Conservation (phyloP, 345 rosid species). For the Turnera subulata region DNA sequence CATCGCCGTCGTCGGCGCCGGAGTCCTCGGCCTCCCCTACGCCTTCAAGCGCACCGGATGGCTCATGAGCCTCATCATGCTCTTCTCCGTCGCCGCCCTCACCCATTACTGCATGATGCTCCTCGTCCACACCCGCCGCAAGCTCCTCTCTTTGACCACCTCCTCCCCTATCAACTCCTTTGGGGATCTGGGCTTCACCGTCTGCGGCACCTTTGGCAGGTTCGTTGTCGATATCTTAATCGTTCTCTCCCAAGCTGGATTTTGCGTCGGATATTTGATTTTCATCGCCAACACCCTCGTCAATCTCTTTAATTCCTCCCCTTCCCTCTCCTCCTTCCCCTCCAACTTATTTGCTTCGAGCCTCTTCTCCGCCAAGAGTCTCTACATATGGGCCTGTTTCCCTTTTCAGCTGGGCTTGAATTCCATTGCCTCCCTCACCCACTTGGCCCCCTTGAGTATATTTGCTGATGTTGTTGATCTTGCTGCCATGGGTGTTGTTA, state of each 20-base stretch:
- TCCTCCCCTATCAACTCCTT: conserved; percentile 52
- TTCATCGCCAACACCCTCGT: conserved; percentile 63
- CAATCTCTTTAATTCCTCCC: conserved; percentile 31
- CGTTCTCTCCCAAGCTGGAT: conserved; percentile 70
- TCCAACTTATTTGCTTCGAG: conserved; percentile 26
- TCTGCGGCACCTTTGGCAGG: conserved; percentile 70
- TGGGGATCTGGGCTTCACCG: conserved; percentile 76
- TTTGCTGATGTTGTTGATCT: conserved; percentile 88
- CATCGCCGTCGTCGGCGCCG: conserved; percentile 84
- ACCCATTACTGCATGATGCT: conserved; percentile 79
- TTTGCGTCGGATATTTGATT: conserved; percentile 79
- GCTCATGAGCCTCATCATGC: conserved; percentile 63
- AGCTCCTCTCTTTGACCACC: conserved; percentile 41
- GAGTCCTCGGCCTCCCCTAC: conserved; percentile 87
- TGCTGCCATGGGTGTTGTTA: conserved; percentile 67
- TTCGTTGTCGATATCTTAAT: conserved; percentile 61
- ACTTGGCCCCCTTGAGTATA: conserved; percentile 85
- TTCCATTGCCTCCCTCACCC: conserved; percentile 68
- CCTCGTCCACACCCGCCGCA: conserved; percentile 66
- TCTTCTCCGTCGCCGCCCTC: conserved; percentile 52
- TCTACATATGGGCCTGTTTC: conserved; percentile 68
- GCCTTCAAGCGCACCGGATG: conserved; percentile 87
- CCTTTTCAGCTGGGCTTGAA: conserved; percentile 80
- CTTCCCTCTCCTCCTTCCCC: conserved; percentile 16
- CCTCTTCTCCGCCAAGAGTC: conserved; percentile 42